A percentile compares a stretch with the other conserved stretches of the same genome.
Conservation (phyloP, 176 grass and related monocot species). For the Tillandsia leiboldiana region DNA sequence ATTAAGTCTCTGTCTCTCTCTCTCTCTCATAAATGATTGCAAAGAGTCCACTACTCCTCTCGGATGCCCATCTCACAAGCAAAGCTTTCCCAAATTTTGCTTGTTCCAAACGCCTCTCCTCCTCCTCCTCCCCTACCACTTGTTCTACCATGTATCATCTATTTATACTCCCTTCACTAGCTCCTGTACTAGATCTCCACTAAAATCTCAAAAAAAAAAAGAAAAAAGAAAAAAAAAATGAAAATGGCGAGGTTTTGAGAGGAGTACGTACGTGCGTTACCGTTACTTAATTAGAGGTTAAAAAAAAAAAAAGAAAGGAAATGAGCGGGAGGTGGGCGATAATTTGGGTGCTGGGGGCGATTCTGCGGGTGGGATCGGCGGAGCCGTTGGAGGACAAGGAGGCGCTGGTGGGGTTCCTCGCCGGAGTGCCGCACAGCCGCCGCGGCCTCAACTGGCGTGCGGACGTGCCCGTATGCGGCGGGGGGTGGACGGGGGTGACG, state of each 20-base stretch:
- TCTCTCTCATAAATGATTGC: not conserved
- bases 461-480: constrained; percentile 37
- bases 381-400: constrained; percentile 54
- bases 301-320: not conserved
- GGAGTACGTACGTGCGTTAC: too few relatives aligned
- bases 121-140: not conserved
- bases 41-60: not conserved
- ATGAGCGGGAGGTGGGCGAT: not conserved
- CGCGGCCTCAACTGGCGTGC: constrained; percentile 54
- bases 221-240: not conserved
- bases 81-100: not conserved
- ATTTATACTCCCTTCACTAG: not conserved
- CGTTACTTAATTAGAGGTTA: too few relatives aligned
- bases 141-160: not conserved
- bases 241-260: not conserved
- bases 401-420: constrained; percentile 62
- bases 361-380: not conserved
- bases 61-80: not conserved
- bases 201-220: not conserved
- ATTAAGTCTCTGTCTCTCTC: not conserved
- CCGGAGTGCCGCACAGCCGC: constrained; percentile 2
- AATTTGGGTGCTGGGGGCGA: constrained; percentile 14
- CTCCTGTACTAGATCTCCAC: not conserved
- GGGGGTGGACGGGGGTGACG: constrained; percentile 67
- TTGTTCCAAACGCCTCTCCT: not conserved